phyloP scores from a whole-genome alignment of 805 yeast species.

The Sugiyamaella floridensis region DNA sequence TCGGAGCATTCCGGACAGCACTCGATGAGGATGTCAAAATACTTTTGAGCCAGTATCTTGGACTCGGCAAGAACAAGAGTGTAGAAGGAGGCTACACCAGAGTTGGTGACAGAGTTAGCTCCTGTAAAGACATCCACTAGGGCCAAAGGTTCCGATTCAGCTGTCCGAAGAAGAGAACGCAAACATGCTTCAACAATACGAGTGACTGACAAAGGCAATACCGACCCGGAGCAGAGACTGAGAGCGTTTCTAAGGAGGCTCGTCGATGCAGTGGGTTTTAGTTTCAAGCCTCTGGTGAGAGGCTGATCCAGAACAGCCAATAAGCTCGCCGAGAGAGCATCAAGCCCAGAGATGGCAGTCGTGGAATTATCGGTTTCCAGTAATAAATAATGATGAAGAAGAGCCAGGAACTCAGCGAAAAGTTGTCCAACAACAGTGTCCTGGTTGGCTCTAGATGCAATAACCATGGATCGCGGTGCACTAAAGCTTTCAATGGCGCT shows the following conservation, averaged over 20 bases:
- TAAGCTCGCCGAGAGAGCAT: neutral
- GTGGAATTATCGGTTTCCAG: neutral
- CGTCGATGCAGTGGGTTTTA: neutral
- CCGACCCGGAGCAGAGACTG: neutral
- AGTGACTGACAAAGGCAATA: neutral
- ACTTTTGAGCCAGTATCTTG: neutral
- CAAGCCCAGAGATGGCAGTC: neutral
- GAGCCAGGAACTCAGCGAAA: neutral
- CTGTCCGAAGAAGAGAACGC: neutral
- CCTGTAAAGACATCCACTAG: neutral
- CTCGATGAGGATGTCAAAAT: neutral
- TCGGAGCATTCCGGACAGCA: neutral
- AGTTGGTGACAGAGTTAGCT: neutral
- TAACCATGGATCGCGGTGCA: neutral
- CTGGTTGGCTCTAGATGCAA: neutral
- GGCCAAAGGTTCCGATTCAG: neutral
- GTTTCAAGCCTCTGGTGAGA: neutral
- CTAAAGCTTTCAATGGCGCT: neutral
- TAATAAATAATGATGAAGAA: neutral
- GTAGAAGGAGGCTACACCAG: neutral
- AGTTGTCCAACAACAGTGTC: neutral
- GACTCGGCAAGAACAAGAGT: neutral
- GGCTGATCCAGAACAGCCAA: neutral
- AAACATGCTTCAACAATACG: neutral
- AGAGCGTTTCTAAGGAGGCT: neutral